Percentiles rank a stretch among this genome's conserved stretches.
phyloP scores from a whole-genome alignment of 176 grass and related monocot species.

The Triticum timopheevii region DNA sequence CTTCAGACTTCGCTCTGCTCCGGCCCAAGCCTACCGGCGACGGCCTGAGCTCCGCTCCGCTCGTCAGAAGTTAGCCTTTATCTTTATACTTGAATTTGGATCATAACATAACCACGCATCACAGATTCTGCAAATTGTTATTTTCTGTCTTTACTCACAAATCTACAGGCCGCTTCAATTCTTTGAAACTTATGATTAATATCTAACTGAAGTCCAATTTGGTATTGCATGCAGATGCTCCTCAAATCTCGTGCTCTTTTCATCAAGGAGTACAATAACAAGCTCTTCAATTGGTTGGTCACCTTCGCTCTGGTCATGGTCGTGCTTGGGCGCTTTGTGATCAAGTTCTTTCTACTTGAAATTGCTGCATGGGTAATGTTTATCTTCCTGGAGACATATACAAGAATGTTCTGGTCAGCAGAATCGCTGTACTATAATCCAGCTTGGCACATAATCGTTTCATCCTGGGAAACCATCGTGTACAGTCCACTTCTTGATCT shows the following conservation, averaged over 20 bases:
- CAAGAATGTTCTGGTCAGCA: slow-evolving; percentile 97
- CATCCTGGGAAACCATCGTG: slow-evolving; percentile 91
- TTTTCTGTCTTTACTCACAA: neutral
- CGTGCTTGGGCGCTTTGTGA: slow-evolving; percentile 79
- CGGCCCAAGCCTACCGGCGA: too few relatives aligned
- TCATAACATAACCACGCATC: neutral
- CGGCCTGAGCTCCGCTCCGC: too few relatives aligned
- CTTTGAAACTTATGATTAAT: neutral
- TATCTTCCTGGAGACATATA: slow-evolving; percentile 95
- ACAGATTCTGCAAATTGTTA: neutral
- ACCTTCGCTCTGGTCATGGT: slow-evolving; percentile 90
- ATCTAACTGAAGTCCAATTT: slow-evolving; percentile 13
- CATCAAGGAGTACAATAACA: slow-evolving; percentile 98
- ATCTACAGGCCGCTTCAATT: neutral
- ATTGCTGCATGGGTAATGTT: slow-evolving; percentile 95
- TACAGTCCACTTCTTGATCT: slow-evolving; percentile 95
- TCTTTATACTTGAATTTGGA: too few relatives aligned
- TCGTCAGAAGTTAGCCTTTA: too few relatives aligned
- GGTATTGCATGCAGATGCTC: slow-evolving; percentile 66
- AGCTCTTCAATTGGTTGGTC: slow-evolving; percentile 96
- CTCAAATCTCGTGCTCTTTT: slow-evolving; percentile 79
- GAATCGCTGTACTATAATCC: slow-evolving; percentile 92
- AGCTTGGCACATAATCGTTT: slow-evolving; percentile 94
- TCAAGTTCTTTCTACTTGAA: slow-evolving; percentile 96
- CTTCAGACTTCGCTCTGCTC: too few relatives aligned